Evolutionary conservation across 371 early-diverging fungal species (phyloP).

Genomic region (Haplosporangium sp.): DNA sequence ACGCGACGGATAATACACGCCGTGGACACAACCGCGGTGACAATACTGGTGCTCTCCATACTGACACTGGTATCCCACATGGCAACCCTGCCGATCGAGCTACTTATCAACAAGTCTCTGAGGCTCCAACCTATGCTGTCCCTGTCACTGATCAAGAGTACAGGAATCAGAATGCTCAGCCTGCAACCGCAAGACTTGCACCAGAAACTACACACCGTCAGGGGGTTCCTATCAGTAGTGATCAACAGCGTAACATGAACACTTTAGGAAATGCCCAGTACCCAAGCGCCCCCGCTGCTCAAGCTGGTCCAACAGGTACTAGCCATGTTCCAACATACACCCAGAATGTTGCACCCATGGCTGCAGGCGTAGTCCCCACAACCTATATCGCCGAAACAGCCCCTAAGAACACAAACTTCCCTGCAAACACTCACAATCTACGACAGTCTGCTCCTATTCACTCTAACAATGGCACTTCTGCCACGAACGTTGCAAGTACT

Average conservation of each 20-base stretch:
- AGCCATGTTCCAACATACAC: conserved; percentile 22
- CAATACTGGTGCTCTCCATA: conserved; percentile 16
- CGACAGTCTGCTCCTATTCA: not conserved
- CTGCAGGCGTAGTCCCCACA: conserved; percentile 23
- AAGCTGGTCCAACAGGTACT: conserved; percentile 33
- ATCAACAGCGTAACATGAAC: no score
- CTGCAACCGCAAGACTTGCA: not conserved
- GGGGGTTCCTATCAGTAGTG: no score
- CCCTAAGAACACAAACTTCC: conserved; percentile 7
- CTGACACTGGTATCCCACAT: conserved; percentile 26
- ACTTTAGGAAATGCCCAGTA: not conserved
- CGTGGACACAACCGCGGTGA: not conserved
- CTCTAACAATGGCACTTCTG: not conserved
- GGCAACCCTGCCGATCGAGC: conserved; percentile 19
- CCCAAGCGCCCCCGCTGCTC: not conserved
- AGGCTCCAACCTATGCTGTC: not conserved
- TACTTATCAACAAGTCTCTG: conserved; percentile 26
- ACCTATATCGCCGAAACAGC: not conserved
- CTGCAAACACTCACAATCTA: not conserved
- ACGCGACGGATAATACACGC: not conserved
- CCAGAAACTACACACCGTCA: not conserved
- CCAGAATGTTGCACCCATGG: conserved; percentile 30
- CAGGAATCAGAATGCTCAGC: not conserved
- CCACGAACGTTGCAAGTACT: not conserved
- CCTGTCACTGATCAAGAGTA: not conserved